A percentile compares a stretch with the other conserved stretches of the same genome.
These are phyloP conservation scores for Tinospora cordifolia DNA, from an alignment of 164 flowering plant species.

Conservation along the genomic window DNA sequence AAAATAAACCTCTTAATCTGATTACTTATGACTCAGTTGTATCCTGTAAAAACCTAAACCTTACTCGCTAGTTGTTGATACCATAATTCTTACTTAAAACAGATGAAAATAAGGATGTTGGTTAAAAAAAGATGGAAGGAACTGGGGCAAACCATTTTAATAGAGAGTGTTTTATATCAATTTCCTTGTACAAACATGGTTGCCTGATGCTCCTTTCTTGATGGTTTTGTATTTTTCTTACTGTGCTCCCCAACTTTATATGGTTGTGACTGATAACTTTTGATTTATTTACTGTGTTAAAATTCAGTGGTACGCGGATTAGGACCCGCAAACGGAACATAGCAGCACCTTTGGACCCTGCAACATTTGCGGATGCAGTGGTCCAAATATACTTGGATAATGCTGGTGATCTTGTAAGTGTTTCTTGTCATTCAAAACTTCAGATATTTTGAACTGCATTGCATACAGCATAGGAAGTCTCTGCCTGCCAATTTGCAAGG, in stretches of 20 bases:
- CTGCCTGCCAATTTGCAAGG: too few species aligned
- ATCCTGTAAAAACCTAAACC: too few species aligned
- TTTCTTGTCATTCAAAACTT: neutral
- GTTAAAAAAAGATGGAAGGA: too few species aligned
- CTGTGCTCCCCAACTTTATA: neutral
- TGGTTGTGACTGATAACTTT: neutral
- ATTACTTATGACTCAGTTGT: too few species aligned
- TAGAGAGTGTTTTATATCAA: too few species aligned
- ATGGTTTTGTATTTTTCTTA: neutral
- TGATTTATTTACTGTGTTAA: conserved; percentile 1
- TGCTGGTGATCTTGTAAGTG: conserved; percentile 95
- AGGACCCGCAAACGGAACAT: conserved; percentile 99
- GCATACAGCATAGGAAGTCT: neutral
- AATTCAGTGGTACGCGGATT: conserved; percentile 96
- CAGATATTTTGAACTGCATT: neutral
- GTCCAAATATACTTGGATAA: conserved; percentile 99
- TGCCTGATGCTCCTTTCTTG: neutral
- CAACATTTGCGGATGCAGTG: conserved; percentile 99
- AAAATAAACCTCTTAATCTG: too few species aligned
- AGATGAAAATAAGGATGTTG: too few species aligned
- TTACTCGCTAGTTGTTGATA: too few species aligned
- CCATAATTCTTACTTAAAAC: too few species aligned
- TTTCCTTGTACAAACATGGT: too few species aligned
- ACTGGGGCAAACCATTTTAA: too few species aligned
- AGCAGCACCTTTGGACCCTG: conserved; percentile 99